These are phyloP conservation scores for Plantago coronopus DNA, from an alignment of 305 asterid species.

Conservation along the genomic window DNA sequence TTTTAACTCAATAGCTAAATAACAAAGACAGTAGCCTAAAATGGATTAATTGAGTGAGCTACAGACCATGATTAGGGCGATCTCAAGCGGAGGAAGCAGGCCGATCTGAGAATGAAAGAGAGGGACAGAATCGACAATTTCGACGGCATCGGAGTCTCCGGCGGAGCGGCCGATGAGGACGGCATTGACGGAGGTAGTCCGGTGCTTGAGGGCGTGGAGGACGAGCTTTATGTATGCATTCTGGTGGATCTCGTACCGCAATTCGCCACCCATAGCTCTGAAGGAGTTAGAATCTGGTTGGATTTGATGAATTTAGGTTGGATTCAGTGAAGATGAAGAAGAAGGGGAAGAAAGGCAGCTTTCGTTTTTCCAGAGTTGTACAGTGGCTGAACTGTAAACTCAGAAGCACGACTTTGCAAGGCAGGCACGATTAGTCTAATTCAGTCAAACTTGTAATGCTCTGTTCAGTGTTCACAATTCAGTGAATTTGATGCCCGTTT, in stretches of 20 bases:
- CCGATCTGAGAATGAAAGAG: constrained; percentile 91
- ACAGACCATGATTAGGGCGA: constrained; percentile 78
- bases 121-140: constrained; percentile 73
- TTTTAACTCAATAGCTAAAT: constrained; percentile 25
- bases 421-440: too few species aligned
- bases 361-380: not conserved
- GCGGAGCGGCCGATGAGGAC: constrained; percentile 77
- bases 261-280: constrained; percentile 59
- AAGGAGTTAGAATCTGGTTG: constrained; percentile 4
- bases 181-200: constrained; percentile 78
- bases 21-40: not conserved
- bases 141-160: constrained; percentile 36
- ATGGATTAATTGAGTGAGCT: not conserved
- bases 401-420: too few species aligned
- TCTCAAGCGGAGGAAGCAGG: constrained; percentile 80
- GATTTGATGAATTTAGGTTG: too few species aligned
- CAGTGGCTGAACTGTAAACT: too few species aligned
- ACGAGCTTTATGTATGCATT: constrained; percentile 85
- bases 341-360: too few species aligned
- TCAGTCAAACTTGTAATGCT: too few species aligned
- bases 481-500: too few species aligned
- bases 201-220: constrained; percentile 85
- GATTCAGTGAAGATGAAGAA: too few species aligned
- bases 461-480: too few species aligned
- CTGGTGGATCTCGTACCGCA: constrained; percentile 76